Conservation (phyloP, 1,139 yeast species). For the Suhomyces chickasaworum region DNA sequence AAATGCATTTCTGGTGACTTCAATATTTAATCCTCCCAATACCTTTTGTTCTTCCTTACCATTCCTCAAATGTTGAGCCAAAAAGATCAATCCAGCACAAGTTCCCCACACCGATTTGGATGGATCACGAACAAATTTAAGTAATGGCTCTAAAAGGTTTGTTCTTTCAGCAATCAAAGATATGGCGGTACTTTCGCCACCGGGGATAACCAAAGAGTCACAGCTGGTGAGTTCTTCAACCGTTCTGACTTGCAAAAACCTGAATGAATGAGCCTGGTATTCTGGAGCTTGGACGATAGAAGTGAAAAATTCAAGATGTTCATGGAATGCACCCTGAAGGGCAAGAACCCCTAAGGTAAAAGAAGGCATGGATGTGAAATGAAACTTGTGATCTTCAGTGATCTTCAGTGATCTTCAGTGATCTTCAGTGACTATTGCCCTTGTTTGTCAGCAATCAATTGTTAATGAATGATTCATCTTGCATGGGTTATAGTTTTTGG, state of each 20-base stretch:
- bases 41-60: slow-evolving; percentile 61
- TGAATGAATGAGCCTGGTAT: slow-evolving; percentile 23
- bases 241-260: slow-evolving; percentile 56
- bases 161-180: slow-evolving; percentile 72
- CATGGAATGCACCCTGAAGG: slow-evolving; percentile 78
- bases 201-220: slow-evolving; percentile 71
- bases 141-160: slow-evolving; percentile 56
- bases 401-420: too few relatives aligned
- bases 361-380: neutral
- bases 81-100: slow-evolving; percentile 78
- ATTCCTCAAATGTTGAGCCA: slow-evolving; percentile 57
- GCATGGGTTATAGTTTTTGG: too few relatives aligned
- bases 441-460: neutral
- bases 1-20: slow-evolving; percentile 72
- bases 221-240: slow-evolving; percentile 50
- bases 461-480: neutral
- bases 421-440: too few relatives aligned
- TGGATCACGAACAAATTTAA: slow-evolving; percentile 49
- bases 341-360: slow-evolving; percentile 65
- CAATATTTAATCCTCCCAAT: slow-evolving; percentile 66
- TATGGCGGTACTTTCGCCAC: slow-evolving; percentile 82
- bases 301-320: slow-evolving; percentile 61
- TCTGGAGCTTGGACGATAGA: slow-evolving; percentile 33
- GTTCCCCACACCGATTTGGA: slow-evolving; percentile 77
- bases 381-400: too few relatives aligned